Conservation (phyloP, 306 rosid genomes). For the Prosopis cineraria region DNA sequence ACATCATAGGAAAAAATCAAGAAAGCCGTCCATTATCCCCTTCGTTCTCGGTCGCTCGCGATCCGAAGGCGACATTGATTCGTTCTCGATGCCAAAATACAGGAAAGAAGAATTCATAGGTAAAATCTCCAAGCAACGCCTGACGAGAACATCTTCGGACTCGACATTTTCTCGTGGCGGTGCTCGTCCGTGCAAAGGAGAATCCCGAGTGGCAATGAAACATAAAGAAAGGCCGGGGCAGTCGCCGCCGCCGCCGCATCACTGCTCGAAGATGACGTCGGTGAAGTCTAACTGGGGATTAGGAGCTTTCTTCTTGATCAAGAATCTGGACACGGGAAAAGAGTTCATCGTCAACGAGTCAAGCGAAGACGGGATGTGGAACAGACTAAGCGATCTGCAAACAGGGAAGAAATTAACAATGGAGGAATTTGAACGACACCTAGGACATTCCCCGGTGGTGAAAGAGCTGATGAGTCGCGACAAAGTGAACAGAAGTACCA, state of each 20-base stretch:
- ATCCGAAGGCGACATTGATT: slow-evolving; percentile 64
- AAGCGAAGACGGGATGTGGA: slow-evolving; percentile 77
- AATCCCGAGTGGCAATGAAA: background rate
- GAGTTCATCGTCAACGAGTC: slow-evolving; percentile 80
- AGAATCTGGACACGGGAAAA: slow-evolving; percentile 79
- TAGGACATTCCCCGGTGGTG: slow-evolving; percentile 67
- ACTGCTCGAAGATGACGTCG: slow-evolving; percentile 22
- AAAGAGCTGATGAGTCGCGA: slow-evolving; percentile 73
- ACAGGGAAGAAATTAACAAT: slow-evolving; percentile 81
- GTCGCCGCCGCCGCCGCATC: slow-evolving; percentile 19
- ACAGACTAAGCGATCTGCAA: slow-evolving; percentile 70
- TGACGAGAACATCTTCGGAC: slow-evolving; percentile 50
- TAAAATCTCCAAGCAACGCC: slow-evolving; percentile 53
- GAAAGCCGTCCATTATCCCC: slow-evolving; percentile 28
- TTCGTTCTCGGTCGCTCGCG: slow-evolving; percentile 56
- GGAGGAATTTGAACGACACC: slow-evolving; percentile 80
- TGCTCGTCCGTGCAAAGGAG: background rate
- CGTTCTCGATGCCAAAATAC: slow-evolving; percentile 32
- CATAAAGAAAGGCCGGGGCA: background rate
- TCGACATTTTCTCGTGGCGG: slow-evolving; percentile 10
- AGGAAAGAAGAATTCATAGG: slow-evolving; percentile 52
- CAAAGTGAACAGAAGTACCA: slow-evolving; percentile 1
- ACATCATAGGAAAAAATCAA: background rate
- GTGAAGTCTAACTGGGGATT: slow-evolving; percentile 20
- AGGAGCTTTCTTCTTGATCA: slow-evolving; percentile 71